A percentile compares a stretch with the other conserved stretches of the same genome.
Conservation (phyloP, 306 rosid species). For the Cucurbita maxima region DNA sequence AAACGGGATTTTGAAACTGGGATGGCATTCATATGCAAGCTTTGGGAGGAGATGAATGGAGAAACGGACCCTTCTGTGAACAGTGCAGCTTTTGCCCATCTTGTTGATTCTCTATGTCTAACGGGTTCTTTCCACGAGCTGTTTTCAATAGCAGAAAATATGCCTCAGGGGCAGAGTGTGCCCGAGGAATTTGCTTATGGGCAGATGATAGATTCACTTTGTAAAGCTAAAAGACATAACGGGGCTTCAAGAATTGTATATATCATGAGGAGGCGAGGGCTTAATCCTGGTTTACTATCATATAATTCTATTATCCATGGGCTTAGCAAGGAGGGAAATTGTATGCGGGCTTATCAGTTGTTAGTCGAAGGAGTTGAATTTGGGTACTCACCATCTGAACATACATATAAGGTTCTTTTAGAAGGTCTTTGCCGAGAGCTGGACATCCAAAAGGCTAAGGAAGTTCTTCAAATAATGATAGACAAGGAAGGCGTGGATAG, state of each 20-base stretch:
- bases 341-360: constrained; percentile 71
- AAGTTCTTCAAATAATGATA: constrained; percentile 50
- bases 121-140: constrained; percentile 51
- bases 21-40: constrained; percentile 27
- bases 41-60: constrained; percentile 52
- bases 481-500: constrained; percentile 34
- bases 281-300: constrained; percentile 36
- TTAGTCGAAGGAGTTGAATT: constrained; percentile 53
- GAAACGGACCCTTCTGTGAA: constrained; percentile 31
- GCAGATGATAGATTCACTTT: constrained; percentile 79
- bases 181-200: constrained; percentile 40
- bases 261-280: constrained; percentile 49
- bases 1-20: constrained; percentile 37
- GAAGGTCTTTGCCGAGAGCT: constrained; percentile 46
- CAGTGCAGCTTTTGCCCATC: constrained; percentile 46
- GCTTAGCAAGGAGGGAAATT: constrained; percentile 64
- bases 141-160: constrained; percentile 49
- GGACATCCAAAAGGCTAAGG: constrained; percentile 42
- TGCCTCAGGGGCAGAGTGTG: constrained; percentile 39
- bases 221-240: constrained; percentile 50
- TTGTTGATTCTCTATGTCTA: constrained; percentile 48
- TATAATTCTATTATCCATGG: constrained; percentile 63
- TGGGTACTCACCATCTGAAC: constrained; percentile 44
- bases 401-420: constrained; percentile 48
- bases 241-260: constrained; percentile 68